Evolutionary conservation across 176 grass and related monocot species (phyloP), one percentile per base, ranked within the genome.

Genomic region (Raddia guianensis): DNA sequence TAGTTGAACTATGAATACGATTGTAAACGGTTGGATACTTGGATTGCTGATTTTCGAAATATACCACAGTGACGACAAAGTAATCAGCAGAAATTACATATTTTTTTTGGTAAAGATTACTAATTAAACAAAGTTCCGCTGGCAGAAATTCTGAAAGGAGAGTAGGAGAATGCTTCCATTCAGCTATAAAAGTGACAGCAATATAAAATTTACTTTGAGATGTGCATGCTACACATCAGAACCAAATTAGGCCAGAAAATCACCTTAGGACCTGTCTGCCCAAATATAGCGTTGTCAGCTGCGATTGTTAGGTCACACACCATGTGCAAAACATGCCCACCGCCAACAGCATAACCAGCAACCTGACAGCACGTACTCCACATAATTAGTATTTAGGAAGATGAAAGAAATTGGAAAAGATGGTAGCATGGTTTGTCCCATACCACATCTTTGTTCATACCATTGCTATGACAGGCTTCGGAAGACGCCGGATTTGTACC

Each of bases 391-490:
- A 40, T 60, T 32, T 48, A 56, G 42, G 11, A 37, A 20, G 48
- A 72, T 56, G 7, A 84, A 73, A 73, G 0, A 6, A 84, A 35
- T 16, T 12, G 16, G 54, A 15, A 83, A 45, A 35, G 18, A 48
- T 43, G 69, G 68, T 16, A 32, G 37, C 37, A 72, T 65, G 12
- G 64, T 43, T 8, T 74, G 35, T 18, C 4, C 4, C 3, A 40
- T 40, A 40, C 37, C 37, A 40, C 37, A 40, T 40, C 4, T 40
- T 5, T 40, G 4, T 40, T 49, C 15, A 67, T 92, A 94, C 90
- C 95, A 98, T 94, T 72, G 92, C 90, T 85, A 92, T 94, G 14
- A 94, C 86, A 86, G 92, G 95, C 74, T 98, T 98, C 9, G 95
- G 92, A 73, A 98, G 90, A 35, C 95, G 88, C 11, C 92, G 88